A percentile compares a stretch with the other conserved stretches of the same genome.
These are phyloP conservation scores for Vanrija pseudolonga DNA, from an alignment of 1,284 basidiomycete species.

Conservation along the genomic window DNA sequence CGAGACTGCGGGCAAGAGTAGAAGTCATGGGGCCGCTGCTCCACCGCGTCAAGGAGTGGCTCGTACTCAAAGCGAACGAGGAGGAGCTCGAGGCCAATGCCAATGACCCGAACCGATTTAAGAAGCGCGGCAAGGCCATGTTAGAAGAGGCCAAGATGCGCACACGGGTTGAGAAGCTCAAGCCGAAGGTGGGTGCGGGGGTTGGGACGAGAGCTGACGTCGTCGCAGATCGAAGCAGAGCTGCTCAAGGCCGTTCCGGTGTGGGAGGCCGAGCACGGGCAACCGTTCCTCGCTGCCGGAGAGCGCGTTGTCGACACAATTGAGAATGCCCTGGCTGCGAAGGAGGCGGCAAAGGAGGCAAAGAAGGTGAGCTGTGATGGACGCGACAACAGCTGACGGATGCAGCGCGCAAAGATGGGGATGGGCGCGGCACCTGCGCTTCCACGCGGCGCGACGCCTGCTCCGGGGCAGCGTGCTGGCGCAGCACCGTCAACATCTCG, in stretches of 20 bases:
- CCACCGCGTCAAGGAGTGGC: slow-evolving; percentile 77
- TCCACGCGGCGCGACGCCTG: slow-evolving; percentile 21
- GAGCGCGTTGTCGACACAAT: slow-evolving; percentile 76
- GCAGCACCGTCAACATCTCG: slow-evolving; percentile 5
- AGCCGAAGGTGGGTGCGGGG: slow-evolving; percentile 70
- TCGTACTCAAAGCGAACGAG: slow-evolving; percentile 85
- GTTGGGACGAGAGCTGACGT: neutral
- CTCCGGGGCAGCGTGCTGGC: neutral
- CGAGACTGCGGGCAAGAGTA: slow-evolving; percentile 72
- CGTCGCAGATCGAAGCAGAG: slow-evolving; percentile 75
- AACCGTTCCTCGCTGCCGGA: slow-evolving; percentile 80
- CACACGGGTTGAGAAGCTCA: slow-evolving; percentile 89
- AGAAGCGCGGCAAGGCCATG: slow-evolving; percentile 62
- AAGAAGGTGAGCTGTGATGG: slow-evolving; percentile 49
- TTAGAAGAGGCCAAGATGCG: slow-evolving; percentile 96
- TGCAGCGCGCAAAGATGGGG: slow-evolving; percentile 25
- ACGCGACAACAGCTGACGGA: neutral
- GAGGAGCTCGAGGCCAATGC: slow-evolving; percentile 66
- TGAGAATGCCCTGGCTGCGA: slow-evolving; percentile 62
- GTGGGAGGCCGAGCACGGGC: slow-evolving; percentile 79
- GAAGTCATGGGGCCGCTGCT: slow-evolving; percentile 73
- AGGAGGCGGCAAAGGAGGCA: slow-evolving; percentile 69
- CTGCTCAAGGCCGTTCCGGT: slow-evolving; percentile 70
- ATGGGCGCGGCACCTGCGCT: slow-evolving; percentile 22
- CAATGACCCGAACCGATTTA: slow-evolving; percentile 46